These are phyloP conservation scores for Selenicereus undatus DNA, from an alignment of 148 eudicot species.

Conservation along the genomic window DNA sequence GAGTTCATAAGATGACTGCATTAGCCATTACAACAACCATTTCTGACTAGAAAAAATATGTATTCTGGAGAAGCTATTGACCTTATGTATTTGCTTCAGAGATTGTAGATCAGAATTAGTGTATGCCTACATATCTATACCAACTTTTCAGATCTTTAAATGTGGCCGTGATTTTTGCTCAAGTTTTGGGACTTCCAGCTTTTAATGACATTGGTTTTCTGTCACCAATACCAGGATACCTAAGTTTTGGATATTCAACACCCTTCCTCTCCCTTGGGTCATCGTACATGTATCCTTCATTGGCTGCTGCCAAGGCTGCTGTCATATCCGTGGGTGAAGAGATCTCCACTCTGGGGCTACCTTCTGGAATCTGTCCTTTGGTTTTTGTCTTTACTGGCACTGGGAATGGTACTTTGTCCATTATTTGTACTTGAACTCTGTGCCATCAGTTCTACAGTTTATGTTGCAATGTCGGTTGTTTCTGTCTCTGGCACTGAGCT, in stretches of 20 bases:
- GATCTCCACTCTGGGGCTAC: conserved; percentile 79
- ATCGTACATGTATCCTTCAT: conserved; percentile 94
- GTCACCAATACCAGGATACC: conserved; percentile 58
- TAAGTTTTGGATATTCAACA: conserved; percentile 87
- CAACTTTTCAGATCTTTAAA: conserved; percentile 1
- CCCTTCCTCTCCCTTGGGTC: conserved; percentile 90
- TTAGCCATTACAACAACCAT: background rate
- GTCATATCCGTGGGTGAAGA: conserved; percentile 95
- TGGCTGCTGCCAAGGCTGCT: conserved; percentile 96
- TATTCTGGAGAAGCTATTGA: too few species aligned
- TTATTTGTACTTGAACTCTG: background rate
- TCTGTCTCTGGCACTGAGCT: background rate
- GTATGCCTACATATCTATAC: background rate
- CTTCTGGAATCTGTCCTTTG: conserved; percentile 83
- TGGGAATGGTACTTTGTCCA: conserved; percentile 71
- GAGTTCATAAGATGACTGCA: background rate
- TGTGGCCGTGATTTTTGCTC: background rate
- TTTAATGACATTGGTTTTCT: conserved; percentile 7
- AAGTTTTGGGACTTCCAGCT: conserved; percentile 1
- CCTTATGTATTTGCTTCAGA: too few species aligned
- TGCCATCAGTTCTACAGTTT: background rate
- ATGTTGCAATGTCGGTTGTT: background rate
- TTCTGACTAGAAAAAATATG: background rate
- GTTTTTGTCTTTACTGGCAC: conserved; percentile 94
- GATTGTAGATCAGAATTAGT: too few species aligned